Evolutionary conservation across 1,284 basidiomycete species (phyloP).

Genomic region (Somion occarium): DNA sequence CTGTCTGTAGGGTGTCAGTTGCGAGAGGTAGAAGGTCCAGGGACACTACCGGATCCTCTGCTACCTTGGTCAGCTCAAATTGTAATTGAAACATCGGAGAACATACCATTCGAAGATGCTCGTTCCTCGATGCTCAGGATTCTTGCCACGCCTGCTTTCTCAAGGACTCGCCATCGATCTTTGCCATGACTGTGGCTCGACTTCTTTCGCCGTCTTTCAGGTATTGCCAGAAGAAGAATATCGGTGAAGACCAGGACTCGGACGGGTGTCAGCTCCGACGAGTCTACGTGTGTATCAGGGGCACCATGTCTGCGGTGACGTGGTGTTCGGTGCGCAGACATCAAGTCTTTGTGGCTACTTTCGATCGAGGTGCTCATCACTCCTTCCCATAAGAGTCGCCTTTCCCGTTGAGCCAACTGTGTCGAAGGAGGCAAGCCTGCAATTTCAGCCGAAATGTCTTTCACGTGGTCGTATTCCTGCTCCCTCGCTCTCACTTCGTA

Average conservation of each 20-base stretch:
- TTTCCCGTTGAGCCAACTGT: slow-evolving; percentile 61
- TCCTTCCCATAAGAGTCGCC: slow-evolving; percentile 70
- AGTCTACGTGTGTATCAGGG: background rate
- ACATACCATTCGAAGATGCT: slow-evolving; percentile 11
- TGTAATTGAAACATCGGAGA: background rate
- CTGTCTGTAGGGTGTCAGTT: slow-evolving; percentile 35
- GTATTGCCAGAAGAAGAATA: slow-evolving; percentile 44
- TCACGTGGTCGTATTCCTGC: slow-evolving; percentile 74
- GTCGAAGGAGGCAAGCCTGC: slow-evolving; percentile 49
- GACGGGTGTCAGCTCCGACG: slow-evolving; percentile 17
- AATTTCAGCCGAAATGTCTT: slow-evolving; percentile 55
- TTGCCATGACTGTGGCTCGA: slow-evolving; percentile 18
- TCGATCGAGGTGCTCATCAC: slow-evolving; percentile 2
- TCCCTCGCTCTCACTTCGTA: slow-evolving; percentile 81
- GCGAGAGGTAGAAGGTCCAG: slow-evolving; percentile 55
- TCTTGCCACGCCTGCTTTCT: slow-evolving; percentile 50
- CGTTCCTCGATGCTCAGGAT: slow-evolving; percentile 45
- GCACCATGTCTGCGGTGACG: background rate
- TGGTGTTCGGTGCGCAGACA: background rate
- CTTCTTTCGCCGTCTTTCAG: background rate
- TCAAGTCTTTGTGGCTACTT: background rate
- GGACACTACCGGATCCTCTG: slow-evolving; percentile 30
- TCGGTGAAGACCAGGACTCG: slow-evolving; percentile 70
- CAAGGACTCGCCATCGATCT: slow-evolving; percentile 40
- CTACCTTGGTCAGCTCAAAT: too few species aligned